phyloP scores from a whole-genome alignment of 2,329 filamentous ascomycete species.

The Arthroderma sp. region DNA sequence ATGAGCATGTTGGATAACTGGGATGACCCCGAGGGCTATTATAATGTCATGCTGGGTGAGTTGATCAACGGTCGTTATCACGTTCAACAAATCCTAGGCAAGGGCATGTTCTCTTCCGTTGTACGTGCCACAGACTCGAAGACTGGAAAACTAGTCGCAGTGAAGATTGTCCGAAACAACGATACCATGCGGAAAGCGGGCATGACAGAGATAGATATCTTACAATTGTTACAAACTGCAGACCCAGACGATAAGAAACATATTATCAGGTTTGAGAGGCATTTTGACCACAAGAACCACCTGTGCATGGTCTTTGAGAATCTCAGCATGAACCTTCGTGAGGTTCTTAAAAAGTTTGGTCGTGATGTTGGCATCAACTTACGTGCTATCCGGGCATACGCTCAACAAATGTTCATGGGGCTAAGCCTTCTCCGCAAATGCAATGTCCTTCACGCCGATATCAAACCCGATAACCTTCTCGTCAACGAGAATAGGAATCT shows the following conservation, averaged over 20 bases:
- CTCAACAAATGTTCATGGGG: constrained; percentile 86
- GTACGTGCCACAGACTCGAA: constrained; percentile 71
- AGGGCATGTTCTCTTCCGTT: constrained; percentile 96
- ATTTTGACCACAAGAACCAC: constrained; percentile 90
- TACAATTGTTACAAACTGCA: constrained; percentile 72
- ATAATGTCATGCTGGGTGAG: constrained; percentile 87
- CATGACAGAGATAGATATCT: constrained; percentile 84
- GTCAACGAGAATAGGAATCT: constrained; percentile 73
- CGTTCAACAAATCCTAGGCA: constrained; percentile 74
- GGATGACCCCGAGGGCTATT: constrained; percentile 92
- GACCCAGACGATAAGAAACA: constrained; percentile 87
- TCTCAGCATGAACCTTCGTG: constrained; percentile 78
- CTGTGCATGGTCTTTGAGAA: constrained; percentile 97
- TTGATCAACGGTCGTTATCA: constrained; percentile 81
- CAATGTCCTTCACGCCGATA: constrained; percentile 86
- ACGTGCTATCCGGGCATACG: constrained; percentile 73
- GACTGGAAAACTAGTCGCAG: constrained; percentile 66
- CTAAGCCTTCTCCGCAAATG: constrained; percentile 79
- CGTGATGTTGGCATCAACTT: constrained; percentile 88
- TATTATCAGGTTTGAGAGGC: constrained; percentile 72
- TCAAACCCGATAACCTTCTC: constrained; percentile 96
- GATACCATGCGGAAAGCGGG: constrained; percentile 84
- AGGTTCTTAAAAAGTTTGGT: constrained; percentile 90
- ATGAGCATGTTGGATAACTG: constrained; percentile 78
- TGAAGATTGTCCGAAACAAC: constrained; percentile 97